phyloP scores from a whole-genome alignment of 2,329 filamentous ascomycete genomes.

The Metarhizium rileyi region DNA sequence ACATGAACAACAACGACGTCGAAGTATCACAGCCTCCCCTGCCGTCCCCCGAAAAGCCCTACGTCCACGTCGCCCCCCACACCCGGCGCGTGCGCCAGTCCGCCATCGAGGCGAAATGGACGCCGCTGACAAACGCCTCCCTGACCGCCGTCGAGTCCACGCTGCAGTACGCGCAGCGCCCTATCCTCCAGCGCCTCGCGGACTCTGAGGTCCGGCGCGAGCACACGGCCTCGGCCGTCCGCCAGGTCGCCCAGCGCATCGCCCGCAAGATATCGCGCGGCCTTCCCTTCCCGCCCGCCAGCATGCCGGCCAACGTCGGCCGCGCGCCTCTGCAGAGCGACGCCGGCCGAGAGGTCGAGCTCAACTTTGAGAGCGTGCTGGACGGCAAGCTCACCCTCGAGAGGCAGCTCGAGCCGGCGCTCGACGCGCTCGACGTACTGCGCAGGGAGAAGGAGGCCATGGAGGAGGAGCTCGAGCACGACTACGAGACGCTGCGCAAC shows the following conservation, averaged over 20 bases:
- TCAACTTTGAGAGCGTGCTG: slow-evolving; percentile 56
- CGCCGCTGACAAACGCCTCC: slow-evolving; percentile 42
- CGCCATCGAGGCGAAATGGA: slow-evolving; percentile 61
- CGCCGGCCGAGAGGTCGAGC: slow-evolving; percentile 44
- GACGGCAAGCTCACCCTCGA: slow-evolving; percentile 49
- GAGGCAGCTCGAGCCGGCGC: slow-evolving; percentile 47
- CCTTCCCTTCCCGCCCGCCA: slow-evolving; percentile 56
- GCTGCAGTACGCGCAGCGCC: slow-evolving; percentile 48
- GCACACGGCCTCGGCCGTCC: slow-evolving; percentile 46
- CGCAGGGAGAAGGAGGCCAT: slow-evolving; percentile 46
- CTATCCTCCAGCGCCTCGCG: slow-evolving; percentile 49
- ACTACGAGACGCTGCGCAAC: slow-evolving; percentile 39
- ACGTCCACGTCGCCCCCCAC: slow-evolving; percentile 41
- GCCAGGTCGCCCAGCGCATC: slow-evolving; percentile 44
- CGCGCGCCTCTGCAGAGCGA: slow-evolving; percentile 16
- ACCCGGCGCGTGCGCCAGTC: slow-evolving; percentile 48
- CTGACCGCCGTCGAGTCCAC: slow-evolving; percentile 46
- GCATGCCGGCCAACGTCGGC: slow-evolving; percentile 14
- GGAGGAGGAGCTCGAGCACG: slow-evolving; percentile 43
- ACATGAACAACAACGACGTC: slow-evolving; percentile 12
- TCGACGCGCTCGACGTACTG: slow-evolving; percentile 54
- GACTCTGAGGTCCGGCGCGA: slow-evolving; percentile 36
- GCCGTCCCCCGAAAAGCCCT: slow-evolving; percentile 25
- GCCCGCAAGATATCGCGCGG: slow-evolving; percentile 47
- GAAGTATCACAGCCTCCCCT: slow-evolving; percentile 5